phyloP scores from a whole-genome alignment of 2,329 filamentous ascomycete genomes.

The Calonectria pteridis region DNA sequence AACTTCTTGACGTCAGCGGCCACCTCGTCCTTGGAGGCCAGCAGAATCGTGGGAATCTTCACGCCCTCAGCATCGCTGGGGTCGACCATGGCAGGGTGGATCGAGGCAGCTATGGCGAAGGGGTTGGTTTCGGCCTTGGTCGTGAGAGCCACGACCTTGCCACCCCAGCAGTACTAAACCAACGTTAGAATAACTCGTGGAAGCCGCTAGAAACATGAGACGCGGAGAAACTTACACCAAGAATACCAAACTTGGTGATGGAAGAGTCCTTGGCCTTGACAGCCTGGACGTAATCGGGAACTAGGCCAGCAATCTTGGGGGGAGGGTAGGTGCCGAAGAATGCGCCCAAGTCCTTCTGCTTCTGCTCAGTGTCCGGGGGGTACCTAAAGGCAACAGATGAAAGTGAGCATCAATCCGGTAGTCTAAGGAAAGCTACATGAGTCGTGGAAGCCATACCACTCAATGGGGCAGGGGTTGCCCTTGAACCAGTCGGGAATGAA shows the following conservation, averaged over 20 bases:
- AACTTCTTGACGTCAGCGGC: slow-evolving; percentile 68
- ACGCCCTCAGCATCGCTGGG: slow-evolving; percentile 70
- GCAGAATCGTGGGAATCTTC: slow-evolving; percentile 70
- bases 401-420: not conserved
- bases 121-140: slow-evolving; percentile 64
- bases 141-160: slow-evolving; percentile 71
- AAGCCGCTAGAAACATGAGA: slow-evolving; percentile 14
- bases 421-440: not conserved
- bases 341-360: slow-evolving; percentile 67
- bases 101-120: slow-evolving; percentile 66
- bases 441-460: slow-evolving; percentile 52
- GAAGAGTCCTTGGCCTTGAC: slow-evolving; percentile 64
- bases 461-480: slow-evolving; percentile 73
- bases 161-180: slow-evolving; percentile 75
- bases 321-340: slow-evolving; percentile 69
- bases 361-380: slow-evolving; percentile 74
- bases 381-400: slow-evolving; percentile 54
- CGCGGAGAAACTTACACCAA: slow-evolving; percentile 64
- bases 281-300: slow-evolving; percentile 68
- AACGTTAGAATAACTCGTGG: not conserved
- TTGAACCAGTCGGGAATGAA: slow-evolving; percentile 95
- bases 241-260: slow-evolving; percentile 70
- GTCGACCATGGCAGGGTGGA: slow-evolving; percentile 75
- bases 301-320: slow-evolving; percentile 59
- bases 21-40: slow-evolving; percentile 76